Base-by-base conservation (phyloP, 2,329 filamentous ascomycete genomes). In the Aspergillus sp. region DNA sequence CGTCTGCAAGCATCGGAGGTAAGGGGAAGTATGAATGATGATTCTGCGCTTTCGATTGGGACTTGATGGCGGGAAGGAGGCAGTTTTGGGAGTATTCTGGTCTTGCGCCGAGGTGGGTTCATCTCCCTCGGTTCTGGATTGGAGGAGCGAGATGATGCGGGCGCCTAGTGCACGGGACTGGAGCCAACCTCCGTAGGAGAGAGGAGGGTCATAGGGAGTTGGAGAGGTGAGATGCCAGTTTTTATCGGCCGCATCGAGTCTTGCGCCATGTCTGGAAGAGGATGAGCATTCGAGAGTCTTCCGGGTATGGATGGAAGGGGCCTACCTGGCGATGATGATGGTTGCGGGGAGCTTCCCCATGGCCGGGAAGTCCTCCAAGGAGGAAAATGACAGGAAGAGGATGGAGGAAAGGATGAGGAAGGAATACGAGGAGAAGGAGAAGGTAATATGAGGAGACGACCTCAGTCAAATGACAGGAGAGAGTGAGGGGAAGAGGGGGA, bases 221-320 rank as follows among this genome's bases (percentile, higher is more conserved):
- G 92, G 89, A 5, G 94, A 96, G 26, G 89, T 88, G 50, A 96
- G 81, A 71, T 96, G 90, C 94, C 94, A 99, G 71, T 90, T 85
- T 69, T 92, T 91, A 79, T 99, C 92, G 56, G 92, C 91, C 51
- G 90, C 90, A 71, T 99, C 94, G 52, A 99, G 86, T 61, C 94
- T 88, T 63, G 92, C 89, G 66, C 94, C 94, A 73, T 99, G 94
- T 73, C 94, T 86, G 50, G 4, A 8, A 33, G n/a, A 45, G 45
- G 19, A 47, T 33, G 17, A 7, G 10, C 26, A 30, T 30, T 9
- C 26, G 22, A 30, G 8, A 30, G 9, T 30, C 26, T 11, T 9
- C 26, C 10, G 26, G 22, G 26, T 30, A 30, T 9, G 26, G 8
- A 11, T 30, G 8, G 9, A n/a, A n/a, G n/a, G 19, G 16, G 52